A percentile compares a stretch with the other conserved stretches of the same genome.
Conservation (phyloP, 1,139 yeast genomes). For the Yamadazyma dendronema region DNA sequence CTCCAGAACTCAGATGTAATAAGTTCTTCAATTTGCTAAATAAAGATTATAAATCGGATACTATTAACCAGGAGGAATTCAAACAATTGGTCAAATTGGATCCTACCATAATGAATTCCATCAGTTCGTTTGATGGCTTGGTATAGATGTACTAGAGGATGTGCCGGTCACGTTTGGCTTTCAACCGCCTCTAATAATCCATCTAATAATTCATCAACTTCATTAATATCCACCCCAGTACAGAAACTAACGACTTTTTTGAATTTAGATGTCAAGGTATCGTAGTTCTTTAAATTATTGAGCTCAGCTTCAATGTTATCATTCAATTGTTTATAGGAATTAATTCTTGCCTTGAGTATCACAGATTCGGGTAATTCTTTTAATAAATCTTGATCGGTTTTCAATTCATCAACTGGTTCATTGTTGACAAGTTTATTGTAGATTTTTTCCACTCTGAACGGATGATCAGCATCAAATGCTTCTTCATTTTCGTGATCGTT, state of each 20-base stretch:
- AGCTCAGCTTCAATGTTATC: slow-evolving; percentile 49
- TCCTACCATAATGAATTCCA: slow-evolving; percentile 76
- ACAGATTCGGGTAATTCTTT: slow-evolving; percentile 56
- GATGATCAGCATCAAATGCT: slow-evolving; percentile 77
- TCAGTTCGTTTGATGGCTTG: slow-evolving; percentile 76
- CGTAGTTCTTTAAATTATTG: slow-evolving; percentile 46
- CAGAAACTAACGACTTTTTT: slow-evolving; percentile 87
- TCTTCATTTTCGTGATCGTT: slow-evolving; percentile 13
- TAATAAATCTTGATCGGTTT: slow-evolving; percentile 23
- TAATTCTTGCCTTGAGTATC: slow-evolving; percentile 70
- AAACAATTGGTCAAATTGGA: slow-evolving; percentile 77
- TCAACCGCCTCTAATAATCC: slow-evolving; percentile 90
- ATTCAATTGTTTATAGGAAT: slow-evolving; percentile 59
- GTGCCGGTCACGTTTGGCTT: slow-evolving; percentile 34
- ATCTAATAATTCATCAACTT: slow-evolving; percentile 80
- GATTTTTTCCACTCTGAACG: slow-evolving; percentile 64
- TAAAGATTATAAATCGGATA: slow-evolving; percentile 63
- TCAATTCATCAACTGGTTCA: slow-evolving; percentile 28
- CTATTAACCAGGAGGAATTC: slow-evolving; percentile 76
- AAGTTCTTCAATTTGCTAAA: slow-evolving; percentile 77
- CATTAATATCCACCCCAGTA: slow-evolving; percentile 72
- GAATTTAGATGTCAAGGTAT: slow-evolving; percentile 77
- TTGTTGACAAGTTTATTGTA: slow-evolving; percentile 47
- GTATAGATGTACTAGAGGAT: slow-evolving; percentile 43
- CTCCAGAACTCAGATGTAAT: slow-evolving; percentile 84